A percentile compares a stretch with the other conserved stretches of the same genome.
Conservation (phyloP, 1,139 yeast species). For the Debaryomyces sp. region DNA sequence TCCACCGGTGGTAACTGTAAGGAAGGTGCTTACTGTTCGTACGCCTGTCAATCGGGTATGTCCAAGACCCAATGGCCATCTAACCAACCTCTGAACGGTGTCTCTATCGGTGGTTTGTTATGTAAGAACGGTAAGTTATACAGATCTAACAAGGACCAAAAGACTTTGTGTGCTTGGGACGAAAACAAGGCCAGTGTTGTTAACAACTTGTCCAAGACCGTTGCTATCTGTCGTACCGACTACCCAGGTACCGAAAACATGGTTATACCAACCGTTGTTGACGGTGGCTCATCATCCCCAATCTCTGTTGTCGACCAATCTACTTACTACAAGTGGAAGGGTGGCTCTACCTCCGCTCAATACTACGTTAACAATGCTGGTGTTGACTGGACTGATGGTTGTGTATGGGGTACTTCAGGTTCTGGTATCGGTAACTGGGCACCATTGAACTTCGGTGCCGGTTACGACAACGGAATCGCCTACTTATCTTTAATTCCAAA, state of each 20-base stretch:
- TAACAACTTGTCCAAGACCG: constrained; percentile 55
- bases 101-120: constrained; percentile 76
- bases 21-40: constrained; percentile 80
- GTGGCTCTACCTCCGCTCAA: constrained; percentile 71
- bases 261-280: constrained; percentile 76
- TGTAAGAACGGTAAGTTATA: constrained; percentile 72
- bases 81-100: constrained; percentile 70
- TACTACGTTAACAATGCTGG: constrained; percentile 84
- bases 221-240: constrained; percentile 84
- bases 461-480: constrained; percentile 60
- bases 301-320: constrained; percentile 68
- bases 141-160: constrained; percentile 59
- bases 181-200: constrained; percentile 60
- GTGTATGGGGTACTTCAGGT: constrained; percentile 72
- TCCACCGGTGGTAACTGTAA: constrained; percentile 68
- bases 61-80: constrained; percentile 88
- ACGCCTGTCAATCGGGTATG: constrained; percentile 90
- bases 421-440: constrained; percentile 83
- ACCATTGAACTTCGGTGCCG: constrained; percentile 79
- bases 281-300: constrained; percentile 58
- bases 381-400: constrained; percentile 70
- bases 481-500: constrained; percentile 81
- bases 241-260: constrained; percentile 89
- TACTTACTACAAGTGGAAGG: constrained; percentile 66
- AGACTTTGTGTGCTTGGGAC: constrained; percentile 82